A percentile compares a stretch with the other conserved stretches of the same genome.
These are phyloP conservation scores for Quercus tomentella DNA, from an alignment of 331 rosid genomes.

Conservation along the genomic window DNA sequence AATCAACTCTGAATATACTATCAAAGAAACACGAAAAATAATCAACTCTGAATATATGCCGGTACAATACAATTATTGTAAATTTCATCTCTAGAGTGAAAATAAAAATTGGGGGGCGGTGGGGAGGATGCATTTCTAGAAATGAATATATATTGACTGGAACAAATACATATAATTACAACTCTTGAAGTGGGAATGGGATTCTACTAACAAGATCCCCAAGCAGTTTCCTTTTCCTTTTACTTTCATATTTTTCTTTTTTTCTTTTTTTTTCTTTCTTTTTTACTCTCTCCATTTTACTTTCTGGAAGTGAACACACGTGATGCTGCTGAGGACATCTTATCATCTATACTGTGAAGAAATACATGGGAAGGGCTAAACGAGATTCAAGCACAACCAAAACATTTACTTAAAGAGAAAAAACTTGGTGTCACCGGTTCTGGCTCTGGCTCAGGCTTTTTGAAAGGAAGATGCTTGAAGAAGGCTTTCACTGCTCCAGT, in stretches of 20 bases:
- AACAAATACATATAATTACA: constrained; percentile 20
- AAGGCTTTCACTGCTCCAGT: constrained; percentile 97
- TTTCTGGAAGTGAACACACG: not conserved
- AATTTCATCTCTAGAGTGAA: not conserved
- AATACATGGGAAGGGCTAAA: constrained; percentile 1
- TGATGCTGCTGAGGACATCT: not conserved
- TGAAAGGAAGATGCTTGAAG: constrained; percentile 77
- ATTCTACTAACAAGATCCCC: constrained; percentile 6
- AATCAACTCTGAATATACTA: not conserved
- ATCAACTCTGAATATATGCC: not conserved
- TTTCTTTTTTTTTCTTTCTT: too few relatives aligned
- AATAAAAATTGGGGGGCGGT: too few relatives aligned
- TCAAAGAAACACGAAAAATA: not conserved
- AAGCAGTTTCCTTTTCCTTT: not conserved
- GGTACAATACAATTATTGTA: not conserved
- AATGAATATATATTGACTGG: constrained; percentile 7
- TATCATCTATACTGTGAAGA: constrained; percentile 3
- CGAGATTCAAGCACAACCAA: constrained; percentile 65
- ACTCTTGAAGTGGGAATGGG: constrained; percentile 7
- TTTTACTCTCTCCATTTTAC: not conserved
- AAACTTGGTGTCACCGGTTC: constrained; percentile 40
- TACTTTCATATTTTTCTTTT: not conserved
- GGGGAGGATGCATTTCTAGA: not conserved
- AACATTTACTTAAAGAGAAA: constrained; percentile 66
- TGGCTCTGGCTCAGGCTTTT: constrained; percentile 37